A percentile compares a stretch with the other conserved stretches of the same genome.
These are phyloP conservation scores for Serendipita sp. DNA, from an alignment of 768 basidiomycete genomes.

Conservation along the genomic window DNA sequence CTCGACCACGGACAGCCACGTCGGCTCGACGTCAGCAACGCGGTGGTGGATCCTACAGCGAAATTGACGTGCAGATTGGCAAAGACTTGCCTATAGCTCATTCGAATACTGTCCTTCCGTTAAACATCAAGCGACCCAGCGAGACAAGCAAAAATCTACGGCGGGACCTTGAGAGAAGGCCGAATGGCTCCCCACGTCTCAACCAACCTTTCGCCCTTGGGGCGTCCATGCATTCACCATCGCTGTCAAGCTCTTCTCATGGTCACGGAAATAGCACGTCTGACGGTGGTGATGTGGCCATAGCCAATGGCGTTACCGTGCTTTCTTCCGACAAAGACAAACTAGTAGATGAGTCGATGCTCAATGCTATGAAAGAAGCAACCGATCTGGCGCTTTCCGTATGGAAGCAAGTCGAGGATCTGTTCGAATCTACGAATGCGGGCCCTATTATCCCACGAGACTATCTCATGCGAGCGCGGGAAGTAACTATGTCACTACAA, in stretches of 20 bases:
- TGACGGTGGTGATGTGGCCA: conserved; percentile 23
- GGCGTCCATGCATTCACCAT: conserved; percentile 26
- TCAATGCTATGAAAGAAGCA: conserved; percentile 64
- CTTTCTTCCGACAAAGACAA: conserved; percentile 40
- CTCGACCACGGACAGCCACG: conserved; percentile 36
- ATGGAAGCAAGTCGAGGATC: conserved; percentile 68
- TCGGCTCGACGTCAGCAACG: conserved; percentile 25
- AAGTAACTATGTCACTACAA: conserved; percentile 45
- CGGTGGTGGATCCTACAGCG: conserved; percentile 92
- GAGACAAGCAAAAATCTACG: conserved; percentile 7
- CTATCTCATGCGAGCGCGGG: conserved; percentile 44
- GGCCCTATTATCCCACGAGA: conserved; percentile 32
- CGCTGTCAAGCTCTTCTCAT: conserved; percentile 20
- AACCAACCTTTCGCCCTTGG: conserved; percentile 11
- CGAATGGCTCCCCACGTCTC: conserved; percentile 1
- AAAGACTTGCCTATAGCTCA: conserved; percentile 43
- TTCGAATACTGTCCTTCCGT: conserved; percentile 27
- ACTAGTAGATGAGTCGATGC: conserved; percentile 60
- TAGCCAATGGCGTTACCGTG: conserved; percentile 26
- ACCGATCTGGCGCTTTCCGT: conserved; percentile 66
- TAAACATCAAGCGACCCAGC: conserved; percentile 5
- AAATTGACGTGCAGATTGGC: conserved; percentile 80
- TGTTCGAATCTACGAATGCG: conserved; percentile 32
- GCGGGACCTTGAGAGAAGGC: conserved; percentile 1
- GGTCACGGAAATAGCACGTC: conserved; percentile 14